Evolutionary conservation across 371 early-diverging fungal species (phyloP).

Genomic region (Fennellomyces sp.): DNA sequence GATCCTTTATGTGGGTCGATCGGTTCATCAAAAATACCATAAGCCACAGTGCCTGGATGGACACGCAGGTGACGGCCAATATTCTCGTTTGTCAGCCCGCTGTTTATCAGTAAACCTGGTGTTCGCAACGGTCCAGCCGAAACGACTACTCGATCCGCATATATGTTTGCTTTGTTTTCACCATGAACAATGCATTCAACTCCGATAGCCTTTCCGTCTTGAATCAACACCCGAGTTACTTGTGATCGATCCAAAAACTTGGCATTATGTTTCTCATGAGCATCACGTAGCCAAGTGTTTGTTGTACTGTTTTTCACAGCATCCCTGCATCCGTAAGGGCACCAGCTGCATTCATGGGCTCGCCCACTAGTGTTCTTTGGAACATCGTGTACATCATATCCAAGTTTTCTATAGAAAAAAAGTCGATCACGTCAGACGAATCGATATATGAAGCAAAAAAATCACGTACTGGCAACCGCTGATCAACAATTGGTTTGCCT

Average conservation of each 20-base stretch:
- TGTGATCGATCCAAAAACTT: conserved; percentile 64
- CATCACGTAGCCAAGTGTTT: conserved; percentile 72
- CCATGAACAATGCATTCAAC: conserved; percentile 39
- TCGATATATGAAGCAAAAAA: neutral
- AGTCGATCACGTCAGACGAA: neutral
- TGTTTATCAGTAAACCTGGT: conserved; percentile 61
- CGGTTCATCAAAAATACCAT: conserved; percentile 51
- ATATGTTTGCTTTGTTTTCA: conserved; percentile 29
- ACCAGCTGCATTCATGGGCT: conserved; percentile 69
- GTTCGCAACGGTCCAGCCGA: conserved; percentile 67
- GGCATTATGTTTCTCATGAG: conserved; percentile 57
- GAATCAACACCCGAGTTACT: conserved; percentile 55
- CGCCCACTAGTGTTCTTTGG: conserved; percentile 70
- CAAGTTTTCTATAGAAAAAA: conserved; percentile 47
- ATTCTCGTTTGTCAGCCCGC: conserved; percentile 65
- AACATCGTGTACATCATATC: conserved; percentile 58
- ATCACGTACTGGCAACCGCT: conserved; percentile 58
- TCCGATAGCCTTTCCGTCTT: conserved; percentile 56
- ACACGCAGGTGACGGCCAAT: conserved; percentile 63
- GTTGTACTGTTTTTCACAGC: conserved; percentile 72
- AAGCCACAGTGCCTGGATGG: conserved; percentile 57
- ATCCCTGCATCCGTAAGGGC: conserved; percentile 70
- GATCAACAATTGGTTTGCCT: conserved; percentile 56
- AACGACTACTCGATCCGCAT: conserved; percentile 59
- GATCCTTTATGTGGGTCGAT: conserved; percentile 56